phyloP scores from a whole-genome alignment of 805 yeast genomes.

The Kodamaea sagamina region DNA sequence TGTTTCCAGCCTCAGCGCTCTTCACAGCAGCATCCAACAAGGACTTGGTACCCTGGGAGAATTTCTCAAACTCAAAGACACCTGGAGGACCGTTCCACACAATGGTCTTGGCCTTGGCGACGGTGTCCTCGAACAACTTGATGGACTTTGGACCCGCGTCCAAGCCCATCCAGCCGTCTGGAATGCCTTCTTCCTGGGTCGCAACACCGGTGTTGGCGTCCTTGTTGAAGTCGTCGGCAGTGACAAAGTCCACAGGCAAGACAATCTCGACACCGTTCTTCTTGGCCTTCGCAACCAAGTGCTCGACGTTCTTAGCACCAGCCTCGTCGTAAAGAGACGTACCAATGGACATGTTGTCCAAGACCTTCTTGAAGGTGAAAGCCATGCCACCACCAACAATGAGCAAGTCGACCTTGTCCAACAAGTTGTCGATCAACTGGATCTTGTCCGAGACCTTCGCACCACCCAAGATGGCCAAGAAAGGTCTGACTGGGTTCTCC shows the following conservation, averaged over 20 bases:
- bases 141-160: constrained; percentile 92
- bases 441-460: constrained; percentile 99
- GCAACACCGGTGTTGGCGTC: constrained; percentile 87
- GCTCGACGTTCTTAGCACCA: constrained; percentile 94
- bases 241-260: constrained; percentile 93
- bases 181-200: constrained; percentile 87
- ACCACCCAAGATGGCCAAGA: constrained; percentile 98
- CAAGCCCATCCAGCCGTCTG: constrained; percentile 93
- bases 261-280: constrained; percentile 90
- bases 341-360: constrained; percentile 85
- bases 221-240: constrained; percentile 91
- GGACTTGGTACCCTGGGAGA: constrained; percentile 89
- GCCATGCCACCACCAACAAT: constrained; percentile 99
- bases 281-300: constrained; percentile 94
- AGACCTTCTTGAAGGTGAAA: constrained; percentile 95
- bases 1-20: constrained; percentile 84
- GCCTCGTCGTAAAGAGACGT: constrained; percentile 88
- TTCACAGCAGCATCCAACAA: constrained; percentile 85
- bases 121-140: constrained; percentile 76
- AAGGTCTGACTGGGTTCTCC: constrained; percentile 97
- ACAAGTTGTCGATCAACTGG: constrained; percentile 93
- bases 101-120: constrained; percentile 93
- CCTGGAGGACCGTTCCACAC: constrained; percentile 99
- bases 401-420: constrained; percentile 92
- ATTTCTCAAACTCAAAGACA: constrained; percentile 95